phyloP scores from a whole-genome alignment of 2,329 filamentous ascomycete genomes.

The Penicillium olsonii region DNA sequence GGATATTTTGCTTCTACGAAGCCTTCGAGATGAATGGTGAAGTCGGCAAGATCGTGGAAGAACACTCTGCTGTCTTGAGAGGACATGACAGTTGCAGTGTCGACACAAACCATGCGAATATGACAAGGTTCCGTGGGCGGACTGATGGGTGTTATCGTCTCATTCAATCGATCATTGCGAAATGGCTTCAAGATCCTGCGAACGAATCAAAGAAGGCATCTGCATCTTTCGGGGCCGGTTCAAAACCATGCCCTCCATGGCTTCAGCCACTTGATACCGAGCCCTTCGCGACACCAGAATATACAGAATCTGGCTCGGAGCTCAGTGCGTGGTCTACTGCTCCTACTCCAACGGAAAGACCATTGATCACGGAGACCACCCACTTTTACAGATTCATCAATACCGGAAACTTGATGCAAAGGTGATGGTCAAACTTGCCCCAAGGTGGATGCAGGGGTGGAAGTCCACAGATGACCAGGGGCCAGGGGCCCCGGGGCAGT shows the following conservation, averaged over 20 bases:
- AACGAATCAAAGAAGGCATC: not conserved
- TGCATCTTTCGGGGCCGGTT: not conserved
- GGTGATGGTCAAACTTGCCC: too few species aligned
- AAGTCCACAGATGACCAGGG: too few species aligned
- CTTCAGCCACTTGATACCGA: not conserved
- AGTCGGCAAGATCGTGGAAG: conserved; percentile 15
- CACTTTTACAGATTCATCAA: too few species aligned
- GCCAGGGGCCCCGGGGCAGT: too few species aligned
- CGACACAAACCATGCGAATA: conserved; percentile 11
- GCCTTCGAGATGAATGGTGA: conserved; percentile 1
- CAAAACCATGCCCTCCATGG: not conserved
- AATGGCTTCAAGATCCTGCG: conserved; percentile 1
- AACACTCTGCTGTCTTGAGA: conserved; percentile 10
- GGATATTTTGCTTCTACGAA: conserved; percentile 16
- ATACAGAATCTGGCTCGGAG: not conserved
- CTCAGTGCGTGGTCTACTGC: not conserved
- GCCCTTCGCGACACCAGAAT: not conserved
- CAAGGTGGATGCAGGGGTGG: too few species aligned
- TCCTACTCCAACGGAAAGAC: not conserved
- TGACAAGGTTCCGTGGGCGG: conserved; percentile 3
- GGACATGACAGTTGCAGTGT: conserved; percentile 5
- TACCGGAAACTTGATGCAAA: too few species aligned
- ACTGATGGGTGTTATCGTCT: conserved; percentile 6
- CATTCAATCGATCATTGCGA: not conserved
- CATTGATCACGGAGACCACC: too few species aligned